These are phyloP conservation scores for Plasmodium cynomolgi DNA, from an alignment of 169 alveolate genomes.

Conservation along the genomic window DNA sequence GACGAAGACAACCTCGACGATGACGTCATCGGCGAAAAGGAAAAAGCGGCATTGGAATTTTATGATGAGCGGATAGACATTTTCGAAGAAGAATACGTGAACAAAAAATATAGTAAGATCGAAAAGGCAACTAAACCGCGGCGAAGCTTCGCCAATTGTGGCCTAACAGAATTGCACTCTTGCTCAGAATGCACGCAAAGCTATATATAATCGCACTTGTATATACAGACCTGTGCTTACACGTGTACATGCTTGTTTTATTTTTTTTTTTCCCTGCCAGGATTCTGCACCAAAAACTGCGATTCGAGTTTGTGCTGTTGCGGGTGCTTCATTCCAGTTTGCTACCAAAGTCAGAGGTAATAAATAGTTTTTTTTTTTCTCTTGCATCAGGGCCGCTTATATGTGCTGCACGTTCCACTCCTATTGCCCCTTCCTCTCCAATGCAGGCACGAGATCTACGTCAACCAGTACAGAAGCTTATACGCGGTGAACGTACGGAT, in stretches of 20 bases:
- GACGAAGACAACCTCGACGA: conserved; percentile 27
- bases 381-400: not conserved
- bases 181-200: not conserved
- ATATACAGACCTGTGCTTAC: not conserved
- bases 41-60: conserved; percentile 67
- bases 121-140: not conserved
- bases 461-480: conserved; percentile 64
- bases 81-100: conserved; percentile 73
- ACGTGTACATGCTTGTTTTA: not conserved
- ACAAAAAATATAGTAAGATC: conserved; percentile 70
- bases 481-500: conserved; percentile 58
- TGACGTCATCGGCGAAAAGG: conserved; percentile 43
- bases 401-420: not conserved
- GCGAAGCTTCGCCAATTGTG: not conserved
- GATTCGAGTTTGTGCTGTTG: conserved; percentile 73
- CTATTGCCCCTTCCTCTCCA: not conserved
- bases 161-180: not conserved
- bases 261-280: conserved; percentile 4
- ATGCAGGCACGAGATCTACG: conserved; percentile 47
- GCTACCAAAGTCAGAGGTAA: conserved; percentile 73
- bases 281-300: conserved; percentile 47
- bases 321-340: conserved; percentile 71
- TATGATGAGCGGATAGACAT: conserved; percentile 67
- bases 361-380: not conserved
- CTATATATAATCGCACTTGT: not conserved